Evolutionary conservation across 345 rosid species (phyloP).

Genomic region (Gossypium turneri): DNA sequence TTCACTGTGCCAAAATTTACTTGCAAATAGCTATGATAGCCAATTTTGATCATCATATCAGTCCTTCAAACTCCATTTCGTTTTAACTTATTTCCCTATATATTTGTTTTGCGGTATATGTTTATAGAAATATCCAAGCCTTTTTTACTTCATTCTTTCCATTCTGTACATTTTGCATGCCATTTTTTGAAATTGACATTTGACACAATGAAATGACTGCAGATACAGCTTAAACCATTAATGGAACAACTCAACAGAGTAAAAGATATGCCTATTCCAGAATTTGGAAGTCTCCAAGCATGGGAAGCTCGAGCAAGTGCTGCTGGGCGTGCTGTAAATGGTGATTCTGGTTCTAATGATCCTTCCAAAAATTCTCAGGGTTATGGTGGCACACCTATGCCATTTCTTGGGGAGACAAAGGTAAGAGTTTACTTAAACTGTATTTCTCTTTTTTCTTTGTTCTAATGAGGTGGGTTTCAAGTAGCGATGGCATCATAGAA

Average conservation of each 20-base stretch:
- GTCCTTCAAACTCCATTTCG: not conserved
- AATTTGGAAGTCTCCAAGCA: slow-evolving; percentile 66
- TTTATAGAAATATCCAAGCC: not conserved
- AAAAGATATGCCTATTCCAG: slow-evolving; percentile 76
- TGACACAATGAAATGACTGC: slow-evolving; percentile 31
- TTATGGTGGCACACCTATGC: slow-evolving; percentile 85
- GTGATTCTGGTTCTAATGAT: slow-evolving; percentile 65
- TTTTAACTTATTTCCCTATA: not conserved
- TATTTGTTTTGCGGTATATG: not conserved
- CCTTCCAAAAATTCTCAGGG: slow-evolving; percentile 67
- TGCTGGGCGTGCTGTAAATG: slow-evolving; percentile 52
- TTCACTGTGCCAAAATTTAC: not conserved
- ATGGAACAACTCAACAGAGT: slow-evolving; percentile 73
- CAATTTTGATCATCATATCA: not conserved
- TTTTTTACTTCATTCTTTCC: not conserved
- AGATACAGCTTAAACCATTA: slow-evolving; percentile 73
- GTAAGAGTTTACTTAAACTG: slow-evolving; percentile 29
- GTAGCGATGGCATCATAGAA: too few species aligned
- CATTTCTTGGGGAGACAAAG: slow-evolving; percentile 84
- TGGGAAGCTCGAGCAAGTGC: slow-evolving; percentile 91
- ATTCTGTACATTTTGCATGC: not conserved
- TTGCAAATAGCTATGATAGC: not conserved
- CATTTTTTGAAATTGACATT: not conserved
- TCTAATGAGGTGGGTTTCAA: slow-evolving; percentile 8
- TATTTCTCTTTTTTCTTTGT: not conserved